Conservation (phyloP, 164 flowering plant species). For the Hamamelis virginiana region DNA sequence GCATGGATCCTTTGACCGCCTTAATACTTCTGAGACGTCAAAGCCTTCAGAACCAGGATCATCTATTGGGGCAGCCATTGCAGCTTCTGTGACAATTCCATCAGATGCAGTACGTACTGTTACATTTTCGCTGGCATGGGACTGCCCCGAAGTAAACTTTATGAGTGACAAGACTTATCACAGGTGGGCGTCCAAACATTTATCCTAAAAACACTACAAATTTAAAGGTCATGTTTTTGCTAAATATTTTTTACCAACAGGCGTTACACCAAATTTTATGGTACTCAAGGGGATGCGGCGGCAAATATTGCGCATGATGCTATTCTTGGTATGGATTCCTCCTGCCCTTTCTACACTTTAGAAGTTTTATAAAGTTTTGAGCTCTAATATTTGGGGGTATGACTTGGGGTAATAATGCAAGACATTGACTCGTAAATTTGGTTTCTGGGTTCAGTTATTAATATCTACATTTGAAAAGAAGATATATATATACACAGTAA, state of each 20-base stretch:
- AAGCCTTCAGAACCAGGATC: constrained; percentile 69
- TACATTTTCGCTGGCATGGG: constrained; percentile 90
- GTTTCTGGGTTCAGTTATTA: too few relatives aligned
- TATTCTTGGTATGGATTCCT: constrained; percentile 53
- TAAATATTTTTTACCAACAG: constrained; percentile 35
- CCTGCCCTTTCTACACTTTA: neutral
- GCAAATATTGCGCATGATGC: constrained; percentile 84
- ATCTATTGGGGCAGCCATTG: constrained; percentile 83
- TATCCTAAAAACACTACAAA: neutral
- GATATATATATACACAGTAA: too few relatives aligned
- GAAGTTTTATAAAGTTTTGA: neutral
- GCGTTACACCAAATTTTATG: constrained; percentile 94
- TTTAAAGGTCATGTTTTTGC: neutral
- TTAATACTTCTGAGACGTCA: constrained; percentile 34
- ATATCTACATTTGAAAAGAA: too few relatives aligned
- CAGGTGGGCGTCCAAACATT: constrained; percentile 40
- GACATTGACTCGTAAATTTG: too few relatives aligned
- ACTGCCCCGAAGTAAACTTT: constrained; percentile 75
- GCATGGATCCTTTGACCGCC: constrained; percentile 76
- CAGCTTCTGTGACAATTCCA: constrained; percentile 70
- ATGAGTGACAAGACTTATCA: constrained; percentile 62
- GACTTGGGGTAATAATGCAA: too few relatives aligned
- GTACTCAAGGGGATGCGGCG: constrained; percentile 67
- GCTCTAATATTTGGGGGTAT: neutral
- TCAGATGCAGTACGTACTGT: constrained; percentile 52